Evolutionary conservation across 192 early-diverging fungal species (phyloP), one percentile per base, ranked within the genome.

Genomic region (Backusella parvicylindrica): DNA sequence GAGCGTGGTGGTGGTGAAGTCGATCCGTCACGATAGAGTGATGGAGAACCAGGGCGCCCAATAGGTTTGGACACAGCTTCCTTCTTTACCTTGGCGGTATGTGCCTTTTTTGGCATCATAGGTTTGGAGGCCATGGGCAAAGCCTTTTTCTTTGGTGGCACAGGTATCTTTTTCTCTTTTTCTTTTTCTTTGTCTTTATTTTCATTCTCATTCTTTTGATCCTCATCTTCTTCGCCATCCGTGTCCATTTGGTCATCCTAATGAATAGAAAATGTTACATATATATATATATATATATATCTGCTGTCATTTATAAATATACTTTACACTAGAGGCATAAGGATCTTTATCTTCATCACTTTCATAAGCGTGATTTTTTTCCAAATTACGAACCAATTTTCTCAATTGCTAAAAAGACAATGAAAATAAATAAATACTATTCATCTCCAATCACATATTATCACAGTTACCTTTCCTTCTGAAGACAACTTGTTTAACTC

Each of bases 331-430:
- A 60, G 81, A 83, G 1, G 83, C 84, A 82, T 91, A 89, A 1
- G 86, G 85, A 83, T 87, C 86, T 23, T 74, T 77, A 28, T 89
- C 87, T 32, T 84, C 82, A 37, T 89, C 87, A 77, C 87, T 89
- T 21, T 88, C 91, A 77, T 92, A 90, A 0, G 77, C 88, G 41
- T 81, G 80, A 73, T 92, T 91, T 60, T 85, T 84, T 73, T 92
- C 90, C 31, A 86, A 67, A 63, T 91, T 88, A 47, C 87, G 78
- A 11, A 93, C 82, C 1, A 90, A 81, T 76, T 92, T 92, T 63
- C 86, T 86, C 74, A 94, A 66, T 38, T 88, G 83, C 72, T 86
- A 81, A 33, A n/a, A n/a, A n/a, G n/a, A n/a, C n/a, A n/a, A n/a
- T n/a, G n/a, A n/a, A n/a, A n/a, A n/a, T 31, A 15, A 40, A 67